These are phyloP conservation scores for Ampelocalamus luodianensis DNA, from an alignment of 176 grass and related monocot species.

Conservation along the genomic window DNA sequence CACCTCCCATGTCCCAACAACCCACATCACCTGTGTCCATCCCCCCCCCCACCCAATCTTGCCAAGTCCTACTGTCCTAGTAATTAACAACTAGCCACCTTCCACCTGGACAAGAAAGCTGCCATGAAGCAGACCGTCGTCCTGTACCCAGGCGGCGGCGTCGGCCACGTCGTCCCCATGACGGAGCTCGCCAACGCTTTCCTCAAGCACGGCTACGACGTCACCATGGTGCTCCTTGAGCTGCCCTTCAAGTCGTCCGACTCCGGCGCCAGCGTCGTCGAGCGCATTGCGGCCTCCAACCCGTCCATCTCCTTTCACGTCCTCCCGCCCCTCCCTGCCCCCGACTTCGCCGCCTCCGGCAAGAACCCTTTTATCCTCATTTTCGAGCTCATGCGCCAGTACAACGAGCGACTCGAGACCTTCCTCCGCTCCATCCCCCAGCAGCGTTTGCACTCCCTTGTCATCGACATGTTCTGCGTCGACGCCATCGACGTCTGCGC, in stretches of 20 bases:
- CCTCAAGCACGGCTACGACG: constrained; percentile 15
- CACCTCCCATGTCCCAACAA: too few species aligned
- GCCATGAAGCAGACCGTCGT: constrained; percentile 39
- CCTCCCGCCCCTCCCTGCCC: background rate
- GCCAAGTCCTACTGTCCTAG: background rate
- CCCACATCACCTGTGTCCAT: background rate
- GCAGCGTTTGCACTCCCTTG: constrained; percentile 14
- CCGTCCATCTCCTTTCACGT: constrained; percentile 36
- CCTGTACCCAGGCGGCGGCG: constrained; percentile 26
- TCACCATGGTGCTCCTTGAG: constrained; percentile 30
- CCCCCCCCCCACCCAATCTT: background rate
- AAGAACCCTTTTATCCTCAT: constrained; percentile 21
- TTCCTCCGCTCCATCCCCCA: constrained; percentile 31
- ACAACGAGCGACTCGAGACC: constrained; percentile 27
- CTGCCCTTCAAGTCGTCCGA: constrained; percentile 20
- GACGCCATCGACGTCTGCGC: constrained; percentile 15
- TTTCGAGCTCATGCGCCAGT: background rate
- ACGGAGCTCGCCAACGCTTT: constrained; percentile 33
- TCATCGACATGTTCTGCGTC: constrained; percentile 36
- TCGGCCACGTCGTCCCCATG: constrained; percentile 25
- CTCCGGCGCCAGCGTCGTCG: background rate
- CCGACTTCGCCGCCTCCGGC: constrained; percentile 7
- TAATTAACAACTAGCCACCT: background rate
- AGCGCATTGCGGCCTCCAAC: constrained; percentile 24
- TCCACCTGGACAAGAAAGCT: too few species aligned